A percentile compares a stretch with the other conserved stretches of the same genome.
phyloP scores from a whole-genome alignment of 441 rosid genomes.

The Erodium moschatum region DNA sequence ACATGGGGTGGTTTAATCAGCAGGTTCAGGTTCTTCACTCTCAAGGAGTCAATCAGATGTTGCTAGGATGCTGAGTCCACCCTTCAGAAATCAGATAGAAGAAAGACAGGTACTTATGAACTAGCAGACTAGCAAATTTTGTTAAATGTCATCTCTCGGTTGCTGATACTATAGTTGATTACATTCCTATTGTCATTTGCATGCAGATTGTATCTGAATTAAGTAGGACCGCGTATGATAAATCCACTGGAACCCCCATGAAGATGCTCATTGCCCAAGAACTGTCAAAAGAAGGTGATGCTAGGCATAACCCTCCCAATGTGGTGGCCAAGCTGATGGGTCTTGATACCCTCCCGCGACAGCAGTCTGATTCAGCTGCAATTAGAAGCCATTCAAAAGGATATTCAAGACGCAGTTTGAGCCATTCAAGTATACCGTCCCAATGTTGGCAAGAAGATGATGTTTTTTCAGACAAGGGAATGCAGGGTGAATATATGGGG shows the following conservation, averaged over 20 bases:
- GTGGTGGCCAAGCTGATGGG: conserved; percentile 96
- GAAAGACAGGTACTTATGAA: conserved; percentile 49
- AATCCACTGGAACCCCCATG: conserved; percentile 53
- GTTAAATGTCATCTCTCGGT: conserved; percentile 10
- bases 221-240: conserved; percentile 49
- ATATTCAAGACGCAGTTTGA: conserved; percentile 38
- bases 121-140: conserved; percentile 15
- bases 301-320: conserved; percentile 52
- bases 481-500: conserved; percentile 39
- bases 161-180: not conserved
- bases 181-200: not conserved
- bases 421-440: conserved; percentile 34
- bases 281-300: conserved; percentile 64
- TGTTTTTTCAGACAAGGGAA: conserved; percentile 36
- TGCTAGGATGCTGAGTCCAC: conserved; percentile 38
- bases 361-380: conserved; percentile 33
- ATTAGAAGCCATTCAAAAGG: conserved; percentile 46
- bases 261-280: conserved; percentile 76
- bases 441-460: conserved; percentile 41
- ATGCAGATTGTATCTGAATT: conserved; percentile 52
- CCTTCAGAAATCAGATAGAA: conserved; percentile 48
- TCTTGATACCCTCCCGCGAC: conserved; percentile 65
- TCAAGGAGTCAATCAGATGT: conserved; percentile 60
- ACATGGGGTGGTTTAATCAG: conserved; percentile 29
- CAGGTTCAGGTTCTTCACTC: conserved; percentile 47